Base-by-base conservation (phyloP, 257 asterid genomes). In the Galeopsis tetrahit region DNA sequence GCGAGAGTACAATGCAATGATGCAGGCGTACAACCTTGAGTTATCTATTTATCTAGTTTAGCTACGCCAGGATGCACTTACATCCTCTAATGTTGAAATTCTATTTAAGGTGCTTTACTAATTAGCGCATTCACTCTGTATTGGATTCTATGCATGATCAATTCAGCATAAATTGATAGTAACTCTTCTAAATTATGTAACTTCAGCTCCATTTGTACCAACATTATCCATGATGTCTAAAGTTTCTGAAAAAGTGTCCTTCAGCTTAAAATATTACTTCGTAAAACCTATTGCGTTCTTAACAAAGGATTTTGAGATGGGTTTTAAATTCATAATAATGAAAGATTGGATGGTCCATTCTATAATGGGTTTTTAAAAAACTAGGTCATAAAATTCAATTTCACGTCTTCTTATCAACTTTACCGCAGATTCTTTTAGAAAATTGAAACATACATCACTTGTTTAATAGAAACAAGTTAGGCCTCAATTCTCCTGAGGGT, bases 11-110 rank as follows among this genome's bases (percentile, higher is more conserved):
- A 39, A 35, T 38, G 7, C 57, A 14, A 15, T n/a, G 52, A n/a
- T 51, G 66, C 66, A 71, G 67, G 31, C 66, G 39, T 40, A 40
- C 10, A 55, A 48, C 11, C 60, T 10, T 59, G 57, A 44, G 15
- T 38, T 28, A 58, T 46, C 36, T 62, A 68, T 78, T 7, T 72
- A 43, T 55, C 51, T 44, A 70, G 57, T 57, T 63, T 13, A 56
- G 75, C 48, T 13, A 48, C 61, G 40, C 40, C 40, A 42, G 59
- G 53, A 32, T 32, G 42, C 48, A 38, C 11, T 11, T 10, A 6
- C 58, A 10, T 60, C 44, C 60, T 15, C 55, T 5, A 43, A 49
- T n/a, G 32, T 21, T 51, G 48, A 32, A 58, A 55, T 2, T 70
- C 8, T 21, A 35, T 32, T 33, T 32, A 32, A 1, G 42, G 4